Base-by-base conservation (phyloP, 1,284 basidiomycete species). In the Moesziomyces aphidis region DNA sequence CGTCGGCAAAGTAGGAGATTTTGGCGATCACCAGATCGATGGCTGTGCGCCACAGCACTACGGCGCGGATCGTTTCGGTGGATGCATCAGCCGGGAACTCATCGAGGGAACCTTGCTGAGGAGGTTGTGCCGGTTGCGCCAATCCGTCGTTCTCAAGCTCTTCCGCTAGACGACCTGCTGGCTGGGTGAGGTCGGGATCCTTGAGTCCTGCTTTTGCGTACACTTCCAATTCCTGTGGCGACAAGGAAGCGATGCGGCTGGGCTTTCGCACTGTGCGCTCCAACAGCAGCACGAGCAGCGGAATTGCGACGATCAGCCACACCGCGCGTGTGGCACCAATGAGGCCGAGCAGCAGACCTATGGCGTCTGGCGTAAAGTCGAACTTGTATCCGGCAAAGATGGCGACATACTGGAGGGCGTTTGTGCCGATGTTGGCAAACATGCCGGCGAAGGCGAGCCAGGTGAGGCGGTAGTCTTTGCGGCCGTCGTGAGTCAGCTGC, bases 341-440 rank as follows among this genome's bases (percentile, higher is more conserved):
- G 26, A 74, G 50, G 4, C 62, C 67, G 4, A 74, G 31, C 19
- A 74, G 26, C 2, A 74, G 46, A 2, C 72, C 72, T 22, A 74
- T 70, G 17, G 62, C 67, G n/a, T 70, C 72, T 0, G 72, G 72
- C 4, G 67, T 70, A 36, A 69, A 70, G 57, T 74, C 72, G 44
- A 74, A 74, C 24, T 61, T 57, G 63, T 74, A 74, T 6, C 72
- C 65, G 0, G 72, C 66, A 50, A 70, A 74, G 22, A 74, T 61
- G 13, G 67, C 67, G 10, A 74, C 55, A 42, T 70, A 70, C 10
- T 60, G 61, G 19, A 74, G 44, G 0, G 67, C 72, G 11, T 62
- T 74, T 10, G 67, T 66, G 21, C 72, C 72, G 24, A 74, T 50
- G 56, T 70, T 70, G 26, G 66, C 55, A 10, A 74, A 61, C 11